phyloP scores from a whole-genome alignment of 2,329 filamentous ascomycete species.

The Colletotrichum tabaci region DNA sequence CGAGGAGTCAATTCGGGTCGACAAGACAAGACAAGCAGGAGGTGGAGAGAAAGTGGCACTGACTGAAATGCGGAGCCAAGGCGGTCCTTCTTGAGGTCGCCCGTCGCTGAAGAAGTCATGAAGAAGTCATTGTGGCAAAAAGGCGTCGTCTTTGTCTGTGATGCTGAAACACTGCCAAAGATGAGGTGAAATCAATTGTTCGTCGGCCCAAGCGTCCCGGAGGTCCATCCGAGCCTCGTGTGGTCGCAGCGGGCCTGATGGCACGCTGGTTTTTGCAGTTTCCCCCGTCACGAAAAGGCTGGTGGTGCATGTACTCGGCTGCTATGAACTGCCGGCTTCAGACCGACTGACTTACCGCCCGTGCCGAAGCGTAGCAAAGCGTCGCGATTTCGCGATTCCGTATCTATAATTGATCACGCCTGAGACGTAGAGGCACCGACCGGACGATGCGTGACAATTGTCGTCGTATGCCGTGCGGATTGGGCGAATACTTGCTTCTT shows the following conservation, averaged over 20 bases:
- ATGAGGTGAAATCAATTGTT: slow-evolving; percentile 39
- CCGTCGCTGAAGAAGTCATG: slow-evolving; percentile 12
- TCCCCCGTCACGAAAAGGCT: slow-evolving; percentile 11
- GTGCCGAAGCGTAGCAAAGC: slow-evolving; percentile 4
- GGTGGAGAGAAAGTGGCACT: slow-evolving; percentile 11
- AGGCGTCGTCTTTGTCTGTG: slow-evolving; percentile 41
- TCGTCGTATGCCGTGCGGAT: slow-evolving; percentile 15
- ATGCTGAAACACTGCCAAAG: slow-evolving; percentile 39
- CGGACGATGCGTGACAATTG: slow-evolving; percentile 1
- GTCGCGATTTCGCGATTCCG: slow-evolving; percentile 6
- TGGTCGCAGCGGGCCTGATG: slow-evolving; percentile 22
- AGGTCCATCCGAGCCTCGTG: slow-evolving; percentile 29
- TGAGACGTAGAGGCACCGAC: slow-evolving; percentile 22
- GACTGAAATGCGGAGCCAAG: slow-evolving; percentile 1
- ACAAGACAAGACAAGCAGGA: background rate
- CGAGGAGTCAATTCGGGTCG: slow-evolving; percentile 14
- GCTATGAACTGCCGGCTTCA: slow-evolving; percentile 22
- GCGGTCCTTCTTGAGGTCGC: background rate
- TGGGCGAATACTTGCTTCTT: slow-evolving; percentile 10
- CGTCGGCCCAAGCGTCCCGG: slow-evolving; percentile 29
- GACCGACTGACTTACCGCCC: background rate
- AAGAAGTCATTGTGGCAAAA: slow-evolving; percentile 33
- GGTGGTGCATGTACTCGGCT: background rate
- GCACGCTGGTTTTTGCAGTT: slow-evolving; percentile 3
- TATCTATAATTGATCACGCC: slow-evolving; percentile 24